Conservation (phyloP, 164 flowering plant species). For the Cinnamomum micranthum region DNA sequence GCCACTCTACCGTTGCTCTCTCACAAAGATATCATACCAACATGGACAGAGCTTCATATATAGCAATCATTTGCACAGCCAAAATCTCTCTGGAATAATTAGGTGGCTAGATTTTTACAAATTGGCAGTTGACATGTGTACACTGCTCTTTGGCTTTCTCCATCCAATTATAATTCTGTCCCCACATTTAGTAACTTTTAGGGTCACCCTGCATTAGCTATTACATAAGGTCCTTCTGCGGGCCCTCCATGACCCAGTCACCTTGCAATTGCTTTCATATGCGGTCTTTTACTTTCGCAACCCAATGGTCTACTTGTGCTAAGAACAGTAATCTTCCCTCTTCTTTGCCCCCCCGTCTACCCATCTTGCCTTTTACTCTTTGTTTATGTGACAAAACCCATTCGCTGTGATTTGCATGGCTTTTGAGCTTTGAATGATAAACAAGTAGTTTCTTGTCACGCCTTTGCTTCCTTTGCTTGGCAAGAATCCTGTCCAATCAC, state of each 20-base stretch:
- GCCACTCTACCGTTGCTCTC: neutral
- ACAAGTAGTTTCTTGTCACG: neutral
- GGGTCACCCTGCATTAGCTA: neutral
- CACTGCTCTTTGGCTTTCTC: neutral
- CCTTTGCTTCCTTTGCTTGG: neutral
- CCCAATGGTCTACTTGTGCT: neutral
- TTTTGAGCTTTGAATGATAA: neutral
- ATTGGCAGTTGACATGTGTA: no score
- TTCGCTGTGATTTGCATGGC: no score
- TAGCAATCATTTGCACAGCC: neutral
- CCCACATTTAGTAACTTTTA: neutral
- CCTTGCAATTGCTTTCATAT: neutral
- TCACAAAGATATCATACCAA: neutral
- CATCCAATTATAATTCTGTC: neutral
- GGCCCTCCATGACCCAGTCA: neutral
- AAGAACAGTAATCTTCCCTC: neutral
- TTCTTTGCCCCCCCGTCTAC: neutral
- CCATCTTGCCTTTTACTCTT: neutral
- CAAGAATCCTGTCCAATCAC: neutral
- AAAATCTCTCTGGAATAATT: neutral
- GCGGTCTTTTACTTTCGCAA: neutral
- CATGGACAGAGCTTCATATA: neutral
- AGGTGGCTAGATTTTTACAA: neutral
- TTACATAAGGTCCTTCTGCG: neutral
- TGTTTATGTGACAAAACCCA: slow-evolving; percentile 7